These are phyloP conservation scores for Microthlaspi erraticum DNA, from an alignment of 345 rosid genomes.

Conservation along the genomic window DNA sequence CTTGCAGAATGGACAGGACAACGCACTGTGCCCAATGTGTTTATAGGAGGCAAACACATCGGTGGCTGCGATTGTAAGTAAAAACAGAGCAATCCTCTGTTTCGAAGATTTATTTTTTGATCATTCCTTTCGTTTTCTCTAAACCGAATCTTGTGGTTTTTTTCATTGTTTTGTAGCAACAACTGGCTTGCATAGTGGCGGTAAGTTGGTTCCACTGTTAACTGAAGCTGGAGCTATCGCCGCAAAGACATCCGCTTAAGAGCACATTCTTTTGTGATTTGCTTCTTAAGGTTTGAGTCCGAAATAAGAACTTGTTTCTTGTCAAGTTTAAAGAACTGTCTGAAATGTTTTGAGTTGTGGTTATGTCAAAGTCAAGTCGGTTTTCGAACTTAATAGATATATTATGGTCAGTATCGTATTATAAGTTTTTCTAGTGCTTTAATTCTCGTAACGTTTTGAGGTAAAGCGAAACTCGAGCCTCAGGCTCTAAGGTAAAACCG, in stretches of 20 bases:
- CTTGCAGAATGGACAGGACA: constrained; percentile 74
- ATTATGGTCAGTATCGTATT: too few species aligned
- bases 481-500: too few species aligned
- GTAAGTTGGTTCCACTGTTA: constrained; percentile 76
- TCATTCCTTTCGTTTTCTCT: not conserved
- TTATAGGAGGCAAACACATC: constrained; percentile 78
- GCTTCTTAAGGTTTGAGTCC: constrained; percentile 13
- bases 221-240: constrained; percentile 78
- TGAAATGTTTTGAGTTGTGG: not conserved
- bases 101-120: not conserved
- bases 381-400: not conserved
- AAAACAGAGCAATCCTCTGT: not conserved
- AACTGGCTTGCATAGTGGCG: constrained; percentile 52
- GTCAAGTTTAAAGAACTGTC: not conserved
- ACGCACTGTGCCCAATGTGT: constrained; percentile 73
- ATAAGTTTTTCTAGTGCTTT: too few species aligned
- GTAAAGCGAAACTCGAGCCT: too few species aligned
- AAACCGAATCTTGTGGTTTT: not conserved
- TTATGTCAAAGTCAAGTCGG: constrained; percentile 11
- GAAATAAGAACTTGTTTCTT: constrained; percentile 22
- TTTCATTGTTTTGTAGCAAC: constrained; percentile 54
- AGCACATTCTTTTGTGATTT: not conserved
- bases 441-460: too few species aligned
- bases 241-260: constrained; percentile 48
- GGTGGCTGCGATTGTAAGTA: constrained; percentile 80